These are phyloP conservation scores for Hyaloperonospora arabidopsidis DNA, from an alignment of 352 stramenopile species.

Conservation along the genomic window DNA sequence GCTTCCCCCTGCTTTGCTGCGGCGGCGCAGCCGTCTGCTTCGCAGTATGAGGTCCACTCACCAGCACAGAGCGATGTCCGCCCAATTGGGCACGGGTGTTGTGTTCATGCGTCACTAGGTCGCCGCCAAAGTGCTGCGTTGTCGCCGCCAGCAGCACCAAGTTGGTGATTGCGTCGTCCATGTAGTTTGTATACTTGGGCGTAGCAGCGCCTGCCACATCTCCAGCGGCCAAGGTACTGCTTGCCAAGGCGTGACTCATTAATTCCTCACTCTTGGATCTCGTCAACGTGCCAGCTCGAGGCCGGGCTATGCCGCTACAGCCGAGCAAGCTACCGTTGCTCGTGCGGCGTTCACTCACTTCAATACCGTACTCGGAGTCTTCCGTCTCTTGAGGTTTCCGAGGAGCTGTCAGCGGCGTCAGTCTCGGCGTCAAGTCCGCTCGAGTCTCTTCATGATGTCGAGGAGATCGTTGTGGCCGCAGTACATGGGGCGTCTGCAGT, in stretches of 20 bases:
- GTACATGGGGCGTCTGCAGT: constrained; percentile 38
- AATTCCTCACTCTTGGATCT: constrained; percentile 70
- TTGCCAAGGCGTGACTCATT: constrained; percentile 24
- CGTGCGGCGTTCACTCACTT: constrained; percentile 34
- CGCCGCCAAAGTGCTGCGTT: constrained; percentile 80
- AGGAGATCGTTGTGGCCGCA: constrained; percentile 26
- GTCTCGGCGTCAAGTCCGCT: constrained; percentile 17
- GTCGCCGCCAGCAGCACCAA: constrained; percentile 70
- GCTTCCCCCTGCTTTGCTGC: constrained; percentile 50
- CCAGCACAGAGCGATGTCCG: constrained; percentile 61
- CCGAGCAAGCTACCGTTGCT: constrained; percentile 27
- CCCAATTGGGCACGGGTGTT: constrained; percentile 55
- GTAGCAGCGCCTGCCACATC: constrained; percentile 19
- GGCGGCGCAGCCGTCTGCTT: constrained; percentile 28
- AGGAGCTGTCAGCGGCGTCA: constrained; percentile 27
- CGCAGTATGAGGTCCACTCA: constrained; percentile 31
- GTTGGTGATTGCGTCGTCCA: constrained; percentile 56
- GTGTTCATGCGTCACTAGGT: constrained; percentile 77
- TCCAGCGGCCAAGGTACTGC: constrained; percentile 9
- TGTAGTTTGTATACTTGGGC: constrained; percentile 67
- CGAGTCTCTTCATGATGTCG: constrained; percentile 1
- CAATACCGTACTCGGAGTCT: constrained; percentile 63
- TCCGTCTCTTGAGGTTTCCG: constrained; percentile 49
- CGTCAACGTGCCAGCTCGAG: constrained; percentile 49
- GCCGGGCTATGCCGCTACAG: constrained; percentile 18